A percentile compares a stretch with the other conserved stretches of the same genome.
Conservation (phyloP, 352 stramenopile genomes). For the Phytophthora rubi region DNA sequence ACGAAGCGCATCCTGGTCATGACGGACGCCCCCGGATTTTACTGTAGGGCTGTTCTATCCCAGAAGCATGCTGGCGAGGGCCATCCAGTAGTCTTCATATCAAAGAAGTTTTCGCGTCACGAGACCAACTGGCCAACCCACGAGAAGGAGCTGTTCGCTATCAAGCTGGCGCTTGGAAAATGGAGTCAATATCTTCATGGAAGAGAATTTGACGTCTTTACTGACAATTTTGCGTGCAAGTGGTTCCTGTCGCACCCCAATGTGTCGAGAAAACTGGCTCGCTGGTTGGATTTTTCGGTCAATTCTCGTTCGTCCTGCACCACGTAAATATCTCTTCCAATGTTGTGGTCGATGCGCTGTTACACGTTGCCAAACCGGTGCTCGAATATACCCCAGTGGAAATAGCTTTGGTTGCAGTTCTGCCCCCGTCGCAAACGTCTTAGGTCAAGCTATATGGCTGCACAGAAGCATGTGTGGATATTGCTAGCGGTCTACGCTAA, state of each 20-base stretch:
- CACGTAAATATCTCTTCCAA: slow-evolving; percentile 11
- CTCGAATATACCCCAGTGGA: too few species aligned
- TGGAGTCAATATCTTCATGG: slow-evolving; percentile 16
- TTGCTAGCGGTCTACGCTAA: not conserved
- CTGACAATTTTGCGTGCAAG: slow-evolving; percentile 8
- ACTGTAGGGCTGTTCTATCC: not conserved
- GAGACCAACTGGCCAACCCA: slow-evolving; percentile 11
- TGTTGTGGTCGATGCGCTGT: slow-evolving; percentile 3
- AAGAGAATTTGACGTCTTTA: slow-evolving; percentile 18
- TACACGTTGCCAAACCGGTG: not conserved
- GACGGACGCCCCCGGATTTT: not conserved
- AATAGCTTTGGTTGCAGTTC: too few species aligned
- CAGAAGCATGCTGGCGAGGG: not conserved
- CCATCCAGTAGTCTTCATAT: slow-evolving; percentile 1
- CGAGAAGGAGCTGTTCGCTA: slow-evolving; percentile 20
- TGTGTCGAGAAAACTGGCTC: slow-evolving; percentile 3
- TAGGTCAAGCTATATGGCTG: too few species aligned
- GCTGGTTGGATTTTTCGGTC: slow-evolving; percentile 12
- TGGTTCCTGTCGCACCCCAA: slow-evolving; percentile 8
- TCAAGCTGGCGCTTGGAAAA: slow-evolving; percentile 7
- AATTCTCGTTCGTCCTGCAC: slow-evolving; percentile 9
- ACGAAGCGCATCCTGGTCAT: not conserved
- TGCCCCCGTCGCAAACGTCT: too few species aligned
- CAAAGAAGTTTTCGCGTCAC: slow-evolving; percentile 4
- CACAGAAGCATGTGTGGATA: too few species aligned